Percentiles rank a stretch among this genome's conserved stretches.
Evolutionary conservation across 352 stramenopile genomes (phyloP).

Genomic region (Phytophthora chlamydospora): DNA sequence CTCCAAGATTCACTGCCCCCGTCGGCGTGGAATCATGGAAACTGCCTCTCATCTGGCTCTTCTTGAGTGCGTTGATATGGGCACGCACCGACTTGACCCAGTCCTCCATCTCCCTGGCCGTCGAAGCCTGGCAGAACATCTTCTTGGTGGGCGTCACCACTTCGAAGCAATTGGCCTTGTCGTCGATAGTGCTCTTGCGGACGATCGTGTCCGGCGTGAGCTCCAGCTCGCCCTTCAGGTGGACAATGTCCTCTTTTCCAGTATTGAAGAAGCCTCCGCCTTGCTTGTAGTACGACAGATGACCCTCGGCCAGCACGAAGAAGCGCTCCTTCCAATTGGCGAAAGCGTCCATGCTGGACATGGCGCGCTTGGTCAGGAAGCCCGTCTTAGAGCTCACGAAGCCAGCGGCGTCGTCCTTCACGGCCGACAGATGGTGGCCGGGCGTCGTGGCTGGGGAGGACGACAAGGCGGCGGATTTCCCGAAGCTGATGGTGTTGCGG

Average conservation of each 20-base stretch:
- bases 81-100: conserved; percentile 87
- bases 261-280: conserved; percentile 87
- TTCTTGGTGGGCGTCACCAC: conserved; percentile 83
- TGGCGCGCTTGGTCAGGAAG: conserved; percentile 86
- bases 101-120: conserved; percentile 84
- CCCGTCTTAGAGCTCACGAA: conserved; percentile 87
- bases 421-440: conserved; percentile 1
- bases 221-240: conserved; percentile 84
- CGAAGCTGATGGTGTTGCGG: conserved; percentile 68
- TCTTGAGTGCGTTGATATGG: conserved; percentile 81
- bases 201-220: conserved; percentile 83
- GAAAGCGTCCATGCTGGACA: conserved; percentile 89
- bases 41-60: conserved; percentile 55
- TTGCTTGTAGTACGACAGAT: conserved; percentile 90
- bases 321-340: conserved; percentile 91
- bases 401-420: conserved; percentile 40
- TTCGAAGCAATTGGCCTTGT: conserved; percentile 90
- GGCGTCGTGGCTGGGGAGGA: conserved; percentile 27
- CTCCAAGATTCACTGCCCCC: conserved; percentile 31
- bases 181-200: conserved; percentile 84
- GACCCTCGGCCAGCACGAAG: conserved; percentile 84
- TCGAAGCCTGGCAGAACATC: conserved; percentile 87
- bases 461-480: conserved; percentile 31
- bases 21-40: conserved; percentile 63
- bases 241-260: conserved; percentile 86